Base-by-base conservation (phyloP, 805 yeast genomes). In the Candida arabinofermentans region DNA sequence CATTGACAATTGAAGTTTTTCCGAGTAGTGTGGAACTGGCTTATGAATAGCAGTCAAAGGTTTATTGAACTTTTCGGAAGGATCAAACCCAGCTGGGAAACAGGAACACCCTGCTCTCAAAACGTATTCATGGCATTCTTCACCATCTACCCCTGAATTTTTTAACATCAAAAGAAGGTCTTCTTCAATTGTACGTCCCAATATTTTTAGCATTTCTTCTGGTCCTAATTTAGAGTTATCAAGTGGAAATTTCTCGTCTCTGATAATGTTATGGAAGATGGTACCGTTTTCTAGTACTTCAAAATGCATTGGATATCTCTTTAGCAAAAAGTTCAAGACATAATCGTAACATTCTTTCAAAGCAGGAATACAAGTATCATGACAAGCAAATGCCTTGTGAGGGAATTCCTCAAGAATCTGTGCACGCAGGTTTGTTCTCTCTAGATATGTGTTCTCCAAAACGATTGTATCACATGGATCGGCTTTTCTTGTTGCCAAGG, bases 71-170 rank as follows among this genome's bases (percentile, higher is more conserved):
- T 75, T 72, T 8, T 56, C 62, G 4, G 69, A 60, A 4, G 91
- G 90, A 53, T 79, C 78, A 59, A 85, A 85, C 2, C 91, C 91
- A 1, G 83, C 77, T 1, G 91, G 87, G 50, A 81, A 82, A 7
- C 80, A 78, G 19, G 80, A 72, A 3, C 74, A 64, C 7, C 79
- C 77, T 0, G 79, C 80, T 39, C 81, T 66, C 33, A 81, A 57
- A 22, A 72, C 65, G 55, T 82, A 84, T 51, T 82, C 89, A 41
- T 75, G 77, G 27, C 58, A 59, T 22, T 53, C 62, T 10, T 52
- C 55, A 21, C 62, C 61, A 24, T 67, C 70, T 3, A 22, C 9
- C 17, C 61, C 65, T 10, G 61, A 64, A 43, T 59, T 56, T 41
- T 70, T 71, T 6, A 74, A 54, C 50, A 84, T 50, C 6, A 85